Evolutionary conservation across 805 yeast genomes (phyloP).

Genomic region (Saccharomycopsis babjevae): DNA sequence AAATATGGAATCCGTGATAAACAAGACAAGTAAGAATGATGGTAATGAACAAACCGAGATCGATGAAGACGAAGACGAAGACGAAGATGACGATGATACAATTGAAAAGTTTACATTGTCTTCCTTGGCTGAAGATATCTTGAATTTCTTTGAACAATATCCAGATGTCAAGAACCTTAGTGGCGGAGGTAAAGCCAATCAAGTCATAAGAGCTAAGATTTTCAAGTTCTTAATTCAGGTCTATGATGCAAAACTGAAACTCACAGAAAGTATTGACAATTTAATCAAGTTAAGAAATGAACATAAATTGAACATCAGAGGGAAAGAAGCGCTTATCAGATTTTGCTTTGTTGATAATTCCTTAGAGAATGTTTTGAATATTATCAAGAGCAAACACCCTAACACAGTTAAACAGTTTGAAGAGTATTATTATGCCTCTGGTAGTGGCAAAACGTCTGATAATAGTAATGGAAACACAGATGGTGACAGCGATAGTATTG

Average conservation of each 20-base stretch:
- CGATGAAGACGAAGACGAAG: slow-evolving; percentile 1
- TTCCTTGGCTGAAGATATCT: slow-evolving; percentile 12
- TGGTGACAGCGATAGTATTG: background rate
- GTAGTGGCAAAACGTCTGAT: background rate
- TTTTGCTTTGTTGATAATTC: slow-evolving; percentile 64
- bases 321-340: slow-evolving; percentile 68
- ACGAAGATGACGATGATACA: background rate
- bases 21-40: slow-evolving; percentile 14
- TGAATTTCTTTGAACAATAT: background rate
- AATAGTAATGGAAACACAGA: background rate
- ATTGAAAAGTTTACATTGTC: slow-evolving; percentile 4
- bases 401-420: slow-evolving; percentile 5
- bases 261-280: slow-evolving; percentile 43
- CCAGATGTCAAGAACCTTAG: background rate
- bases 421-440: background rate
- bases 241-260: slow-evolving; percentile 27
- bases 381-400: slow-evolving; percentile 25
- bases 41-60: background rate
- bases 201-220: slow-evolving; percentile 1
- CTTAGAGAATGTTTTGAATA: slow-evolving; percentile 41
- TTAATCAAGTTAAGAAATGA: slow-evolving; percentile 47
- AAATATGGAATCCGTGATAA: slow-evolving; percentile 57
- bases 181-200: background rate
- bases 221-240: slow-evolving; percentile 30
- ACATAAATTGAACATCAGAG: slow-evolving; percentile 51